phyloP scores from a whole-genome alignment of 139 green algal species.

The Penium margaritaceum region DNA sequence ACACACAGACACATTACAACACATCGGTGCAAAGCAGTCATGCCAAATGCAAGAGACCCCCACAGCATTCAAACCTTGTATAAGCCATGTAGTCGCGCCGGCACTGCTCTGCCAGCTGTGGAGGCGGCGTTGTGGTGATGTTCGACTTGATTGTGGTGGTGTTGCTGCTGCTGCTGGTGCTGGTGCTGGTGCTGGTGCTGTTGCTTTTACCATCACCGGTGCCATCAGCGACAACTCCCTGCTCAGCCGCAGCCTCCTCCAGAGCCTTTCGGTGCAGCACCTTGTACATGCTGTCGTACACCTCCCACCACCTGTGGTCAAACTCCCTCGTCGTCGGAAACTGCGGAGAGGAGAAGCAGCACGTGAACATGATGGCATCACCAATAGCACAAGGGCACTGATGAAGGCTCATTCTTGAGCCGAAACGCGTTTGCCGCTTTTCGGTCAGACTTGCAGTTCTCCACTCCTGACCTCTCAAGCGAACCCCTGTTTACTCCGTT shows the following conservation, averaged over 20 bases:
- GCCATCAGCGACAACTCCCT: not conserved
- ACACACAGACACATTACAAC: not conserved
- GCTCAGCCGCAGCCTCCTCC: not conserved
- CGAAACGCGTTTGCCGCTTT: no score
- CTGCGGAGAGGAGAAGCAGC: not conserved
- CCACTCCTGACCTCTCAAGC: no score
- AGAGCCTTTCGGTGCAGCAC: not conserved
- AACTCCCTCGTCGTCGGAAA: constrained; percentile 15
- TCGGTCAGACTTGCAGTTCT: no score
- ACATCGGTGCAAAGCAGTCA: no score
- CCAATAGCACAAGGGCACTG: no score
- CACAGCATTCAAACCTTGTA: no score
- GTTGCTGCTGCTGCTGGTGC: constrained; percentile 3
- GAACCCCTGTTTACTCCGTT: no score
- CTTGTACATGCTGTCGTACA: constrained; percentile 7
- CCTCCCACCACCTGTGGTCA: constrained; percentile 16
- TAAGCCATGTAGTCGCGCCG: constrained; percentile 22
- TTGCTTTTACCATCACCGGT: not conserved
- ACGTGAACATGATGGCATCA: no score
- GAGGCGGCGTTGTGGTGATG: not conserved
- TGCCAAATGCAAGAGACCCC: no score
- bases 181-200: not conserved
- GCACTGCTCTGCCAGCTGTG: constrained; percentile 12
- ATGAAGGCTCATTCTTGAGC: no score
- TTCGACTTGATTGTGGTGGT: not conserved